These are phyloP conservation scores for Hyphodiscus hymeniophilus DNA, from an alignment of 495 filamentous ascomycete species.

Conservation along the genomic window DNA sequence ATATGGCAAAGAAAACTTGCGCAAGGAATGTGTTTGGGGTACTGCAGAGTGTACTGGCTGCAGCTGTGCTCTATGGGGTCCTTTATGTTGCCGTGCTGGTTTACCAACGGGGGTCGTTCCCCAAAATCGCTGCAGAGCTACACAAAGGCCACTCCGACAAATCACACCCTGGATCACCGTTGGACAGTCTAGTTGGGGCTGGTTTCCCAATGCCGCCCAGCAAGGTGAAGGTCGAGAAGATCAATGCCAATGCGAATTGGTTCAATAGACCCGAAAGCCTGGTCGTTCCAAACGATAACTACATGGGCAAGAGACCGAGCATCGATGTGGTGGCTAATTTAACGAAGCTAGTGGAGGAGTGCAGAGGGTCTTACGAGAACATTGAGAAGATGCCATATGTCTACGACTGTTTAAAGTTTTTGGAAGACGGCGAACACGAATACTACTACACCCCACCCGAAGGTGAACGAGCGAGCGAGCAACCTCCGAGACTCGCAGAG, in stretches of 20 bases:
- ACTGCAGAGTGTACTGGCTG: slow-evolving; percentile 31
- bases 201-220: slow-evolving; percentile 7
- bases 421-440: slow-evolving; percentile 35
- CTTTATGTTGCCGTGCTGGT: slow-evolving; percentile 26
- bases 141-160: slow-evolving; percentile 19
- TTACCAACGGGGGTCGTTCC: slow-evolving; percentile 27
- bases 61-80: slow-evolving; percentile 23
- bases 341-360: slow-evolving; percentile 39
- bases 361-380: slow-evolving; percentile 37
- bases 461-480: slow-evolving; percentile 29
- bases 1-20: slow-evolving; percentile 24
- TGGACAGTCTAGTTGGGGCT: slow-evolving; percentile 10
- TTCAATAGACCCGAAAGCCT: slow-evolving; percentile 39
- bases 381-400: slow-evolving; percentile 48
- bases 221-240: slow-evolving; percentile 19
- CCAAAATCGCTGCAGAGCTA: slow-evolving; percentile 15
- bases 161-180: slow-evolving; percentile 18
- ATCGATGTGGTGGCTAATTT: slow-evolving; percentile 44
- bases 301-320: slow-evolving; percentile 38
- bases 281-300: slow-evolving; percentile 41
- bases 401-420: slow-evolving; percentile 41
- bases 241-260: slow-evolving; percentile 38
- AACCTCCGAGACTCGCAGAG: slow-evolving; percentile 33
- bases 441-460: slow-evolving; percentile 36
- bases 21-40: slow-evolving; percentile 25